phyloP scores from a whole-genome alignment of 306 rosid species.

The Macrotyloma uniflorum region DNA sequence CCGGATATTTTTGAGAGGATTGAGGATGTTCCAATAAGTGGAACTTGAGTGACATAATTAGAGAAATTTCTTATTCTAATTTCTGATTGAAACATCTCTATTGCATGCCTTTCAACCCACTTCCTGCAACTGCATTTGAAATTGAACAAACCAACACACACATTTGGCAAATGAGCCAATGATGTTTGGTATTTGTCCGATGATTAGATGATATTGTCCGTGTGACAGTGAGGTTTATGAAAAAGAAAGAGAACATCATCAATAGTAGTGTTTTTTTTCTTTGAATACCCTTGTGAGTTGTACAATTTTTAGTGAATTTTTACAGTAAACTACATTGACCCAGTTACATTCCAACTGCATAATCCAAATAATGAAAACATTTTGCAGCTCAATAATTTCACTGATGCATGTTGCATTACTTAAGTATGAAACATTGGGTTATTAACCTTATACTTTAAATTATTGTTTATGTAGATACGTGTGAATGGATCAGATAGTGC shows the following conservation, averaged over 20 bases:
- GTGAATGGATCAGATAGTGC: constrained; percentile 72
- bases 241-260: too few relatives aligned
- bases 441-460: constrained; percentile 4
- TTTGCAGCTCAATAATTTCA: background rate
- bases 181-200: background rate
- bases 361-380: background rate
- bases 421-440: too few relatives aligned
- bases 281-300: background rate
- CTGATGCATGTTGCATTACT: too few relatives aligned
- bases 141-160: background rate
- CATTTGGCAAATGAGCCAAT: background rate
- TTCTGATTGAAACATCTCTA: background rate
- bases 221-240: too few relatives aligned
- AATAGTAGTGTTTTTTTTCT: too few relatives aligned
- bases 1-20: too few relatives aligned
- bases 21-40: too few relatives aligned
- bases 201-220: background rate
- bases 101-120: background rate
- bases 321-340: background rate
- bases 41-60: too few relatives aligned
- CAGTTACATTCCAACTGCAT: background rate
- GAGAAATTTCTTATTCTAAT: too few relatives aligned
- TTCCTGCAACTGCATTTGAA: background rate
- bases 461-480: constrained; percentile 53
- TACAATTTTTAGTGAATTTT: background rate